Evolutionary conservation across 2,329 filamentous ascomycete species (phyloP).

Genomic region (Cytospora chrysosperma): DNA sequence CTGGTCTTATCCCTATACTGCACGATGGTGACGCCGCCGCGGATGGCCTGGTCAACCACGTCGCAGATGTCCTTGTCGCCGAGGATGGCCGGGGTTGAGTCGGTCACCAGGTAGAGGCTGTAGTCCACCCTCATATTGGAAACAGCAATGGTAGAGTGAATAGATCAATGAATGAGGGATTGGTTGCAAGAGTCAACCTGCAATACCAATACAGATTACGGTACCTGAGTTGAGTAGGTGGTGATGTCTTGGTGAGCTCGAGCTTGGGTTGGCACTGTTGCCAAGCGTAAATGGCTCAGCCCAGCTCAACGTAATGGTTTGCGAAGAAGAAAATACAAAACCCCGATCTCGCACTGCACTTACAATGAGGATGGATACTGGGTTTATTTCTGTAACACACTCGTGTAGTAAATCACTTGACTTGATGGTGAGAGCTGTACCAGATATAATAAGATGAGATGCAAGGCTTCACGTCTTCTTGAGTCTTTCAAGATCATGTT

Average conservation of each 20-base stretch:
- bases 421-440: background rate
- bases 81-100: conserved; percentile 84
- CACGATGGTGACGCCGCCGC: conserved; percentile 80
- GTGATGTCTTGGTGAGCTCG: background rate
- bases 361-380: background rate
- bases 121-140: conserved; percentile 57
- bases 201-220: background rate
- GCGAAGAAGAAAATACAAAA: too few species aligned
- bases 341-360: conserved; percentile 10
- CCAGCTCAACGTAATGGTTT: conserved; percentile 5
- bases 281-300: conserved; percentile 1
- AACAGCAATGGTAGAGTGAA: too few species aligned
- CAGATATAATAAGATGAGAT: background rate
- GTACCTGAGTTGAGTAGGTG: too few species aligned
- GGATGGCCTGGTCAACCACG: conserved; percentile 73
- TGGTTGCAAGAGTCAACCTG: background rate
- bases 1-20: conserved; percentile 89
- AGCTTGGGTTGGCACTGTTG: background rate
- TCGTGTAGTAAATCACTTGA: background rate
- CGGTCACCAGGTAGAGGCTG: conserved; percentile 86
- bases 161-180: too few species aligned
- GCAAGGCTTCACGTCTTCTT: background rate
- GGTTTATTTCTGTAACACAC: background rate
- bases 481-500: background rate
- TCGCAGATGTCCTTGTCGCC: conserved; percentile 66